A percentile compares a stretch with the other conserved stretches of the same genome.
Conservation (phyloP, 345 rosid species). For the Syzygium aromaticum region DNA sequence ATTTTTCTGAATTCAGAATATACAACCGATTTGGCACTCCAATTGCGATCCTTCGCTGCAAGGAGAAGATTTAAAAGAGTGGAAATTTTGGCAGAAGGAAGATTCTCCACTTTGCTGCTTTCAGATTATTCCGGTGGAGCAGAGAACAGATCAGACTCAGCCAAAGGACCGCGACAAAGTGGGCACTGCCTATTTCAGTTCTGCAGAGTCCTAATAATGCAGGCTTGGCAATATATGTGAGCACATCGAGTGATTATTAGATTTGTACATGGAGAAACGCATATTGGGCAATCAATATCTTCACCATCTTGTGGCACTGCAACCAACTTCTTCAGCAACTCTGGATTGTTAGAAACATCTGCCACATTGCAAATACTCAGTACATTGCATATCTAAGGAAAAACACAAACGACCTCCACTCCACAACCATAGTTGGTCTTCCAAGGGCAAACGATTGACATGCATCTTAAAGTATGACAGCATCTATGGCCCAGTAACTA, state of each 20-base stretch:
- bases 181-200: constrained; percentile 42
- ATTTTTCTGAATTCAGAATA: constrained; percentile 69
- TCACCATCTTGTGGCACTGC: constrained; percentile 68
- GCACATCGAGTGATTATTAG: constrained; percentile 69
- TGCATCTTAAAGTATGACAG: not conserved
- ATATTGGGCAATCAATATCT: constrained; percentile 84
- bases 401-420: not conserved
- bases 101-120: constrained; percentile 5
- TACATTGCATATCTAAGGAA: not conserved
- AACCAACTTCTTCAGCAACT: constrained; percentile 61
- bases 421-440: not conserved
- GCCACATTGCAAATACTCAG: not conserved
- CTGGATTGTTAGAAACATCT: constrained; percentile 76
- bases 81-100: constrained; percentile 45
- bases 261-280: constrained; percentile 53
- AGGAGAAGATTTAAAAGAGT: constrained; percentile 43
- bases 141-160: constrained; percentile 58
- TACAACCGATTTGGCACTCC: constrained; percentile 48
- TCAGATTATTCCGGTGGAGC: constrained; percentile 44
- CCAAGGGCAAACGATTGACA: not conserved
- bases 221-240: constrained; percentile 59
- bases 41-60: constrained; percentile 26
- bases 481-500: not conserved
- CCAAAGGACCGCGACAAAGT: constrained; percentile 11
- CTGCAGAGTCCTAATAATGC: constrained; percentile 57